phyloP scores from a whole-genome alignment of 768 basidiomycete genomes.

The Leccinum subgranulosum region DNA sequence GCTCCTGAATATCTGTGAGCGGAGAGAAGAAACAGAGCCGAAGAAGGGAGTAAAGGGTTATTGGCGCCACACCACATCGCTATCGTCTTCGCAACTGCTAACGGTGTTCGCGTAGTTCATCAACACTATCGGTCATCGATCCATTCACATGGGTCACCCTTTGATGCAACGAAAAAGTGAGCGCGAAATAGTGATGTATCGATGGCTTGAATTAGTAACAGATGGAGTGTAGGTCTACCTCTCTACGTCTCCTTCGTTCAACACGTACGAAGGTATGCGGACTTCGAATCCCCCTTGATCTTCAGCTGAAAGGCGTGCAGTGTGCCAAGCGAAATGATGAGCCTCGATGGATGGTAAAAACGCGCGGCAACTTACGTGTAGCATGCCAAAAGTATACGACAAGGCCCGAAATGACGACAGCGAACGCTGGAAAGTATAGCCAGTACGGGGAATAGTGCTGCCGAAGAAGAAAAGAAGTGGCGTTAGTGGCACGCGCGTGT shows the following conservation, averaged over 20 bases:
- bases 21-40: background rate
- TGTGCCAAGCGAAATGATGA: background rate
- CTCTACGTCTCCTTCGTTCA: background rate
- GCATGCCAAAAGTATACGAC: conserved; percentile 84
- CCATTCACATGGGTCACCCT: background rate
- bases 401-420: conserved; percentile 65
- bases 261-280: conserved; percentile 21
- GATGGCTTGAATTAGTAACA: background rate
- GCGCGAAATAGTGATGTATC: background rate
- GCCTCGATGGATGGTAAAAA: background rate
- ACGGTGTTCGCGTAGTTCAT: too few species aligned
- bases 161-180: background rate
- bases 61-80: background rate
- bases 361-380: conserved; percentile 54
- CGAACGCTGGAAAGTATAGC: conserved; percentile 84
- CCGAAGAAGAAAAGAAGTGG: background rate
- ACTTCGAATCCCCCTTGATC: conserved; percentile 54
- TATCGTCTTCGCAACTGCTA: too few species aligned
- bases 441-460: conserved; percentile 84
- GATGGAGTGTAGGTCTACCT: background rate
- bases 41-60: background rate
- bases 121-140: background rate
- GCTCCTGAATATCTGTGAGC: background rate
- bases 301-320: conserved; percentile 49
- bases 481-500: background rate